A percentile compares a stretch with the other conserved stretches of the same genome.
phyloP scores from a whole-genome alignment of 2,329 filamentous ascomycete species.

The Chaetomiaceae sp. region DNA sequence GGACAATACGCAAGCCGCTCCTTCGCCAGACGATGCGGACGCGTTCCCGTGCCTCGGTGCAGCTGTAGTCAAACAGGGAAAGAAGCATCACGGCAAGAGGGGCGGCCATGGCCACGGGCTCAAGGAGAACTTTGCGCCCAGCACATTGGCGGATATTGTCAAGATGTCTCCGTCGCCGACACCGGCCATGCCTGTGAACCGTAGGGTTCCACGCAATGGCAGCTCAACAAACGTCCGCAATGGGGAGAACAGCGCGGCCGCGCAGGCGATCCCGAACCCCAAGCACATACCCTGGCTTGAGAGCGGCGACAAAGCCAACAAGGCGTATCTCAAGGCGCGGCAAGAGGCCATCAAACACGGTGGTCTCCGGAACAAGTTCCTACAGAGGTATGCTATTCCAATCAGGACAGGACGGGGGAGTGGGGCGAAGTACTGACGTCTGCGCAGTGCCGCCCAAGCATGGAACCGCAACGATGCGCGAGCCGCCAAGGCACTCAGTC shows the following conservation, averaged over 20 bases:
- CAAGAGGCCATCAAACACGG: slow-evolving; percentile 97
- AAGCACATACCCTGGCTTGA: slow-evolving; percentile 96
- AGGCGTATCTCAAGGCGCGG: slow-evolving; percentile 89
- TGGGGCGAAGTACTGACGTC: slow-evolving; percentile 13
- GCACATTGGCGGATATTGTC: slow-evolving; percentile 86
- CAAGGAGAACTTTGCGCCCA: slow-evolving; percentile 65
- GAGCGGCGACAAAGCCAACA: slow-evolving; percentile 85
- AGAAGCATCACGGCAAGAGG: slow-evolving; percentile 91
- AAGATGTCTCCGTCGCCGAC: slow-evolving; percentile 89
- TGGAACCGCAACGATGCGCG: slow-evolving; percentile 98
- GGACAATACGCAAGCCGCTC: slow-evolving; percentile 61
- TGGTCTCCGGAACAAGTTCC: slow-evolving; percentile 90
- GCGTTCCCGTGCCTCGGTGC: slow-evolving; percentile 89
- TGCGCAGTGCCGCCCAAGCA: slow-evolving; percentile 78
- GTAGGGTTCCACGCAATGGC: slow-evolving; percentile 58
- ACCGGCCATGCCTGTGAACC: slow-evolving; percentile 56
- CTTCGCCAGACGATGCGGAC: slow-evolving; percentile 86
- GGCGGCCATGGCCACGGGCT: slow-evolving; percentile 70
- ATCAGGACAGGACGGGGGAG: too few species aligned
- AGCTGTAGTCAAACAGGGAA: slow-evolving; percentile 67
- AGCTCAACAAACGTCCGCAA: slow-evolving; percentile 60
- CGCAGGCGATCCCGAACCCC: slow-evolving; percentile 78
- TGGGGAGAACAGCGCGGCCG: slow-evolving; percentile 74
- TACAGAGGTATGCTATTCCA: slow-evolving; percentile 67
- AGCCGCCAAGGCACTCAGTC: slow-evolving; percentile 88